These are phyloP conservation scores for Dacryopinax primogenitus DNA, from an alignment of 768 basidiomycete species.

Conservation along the genomic window DNA sequence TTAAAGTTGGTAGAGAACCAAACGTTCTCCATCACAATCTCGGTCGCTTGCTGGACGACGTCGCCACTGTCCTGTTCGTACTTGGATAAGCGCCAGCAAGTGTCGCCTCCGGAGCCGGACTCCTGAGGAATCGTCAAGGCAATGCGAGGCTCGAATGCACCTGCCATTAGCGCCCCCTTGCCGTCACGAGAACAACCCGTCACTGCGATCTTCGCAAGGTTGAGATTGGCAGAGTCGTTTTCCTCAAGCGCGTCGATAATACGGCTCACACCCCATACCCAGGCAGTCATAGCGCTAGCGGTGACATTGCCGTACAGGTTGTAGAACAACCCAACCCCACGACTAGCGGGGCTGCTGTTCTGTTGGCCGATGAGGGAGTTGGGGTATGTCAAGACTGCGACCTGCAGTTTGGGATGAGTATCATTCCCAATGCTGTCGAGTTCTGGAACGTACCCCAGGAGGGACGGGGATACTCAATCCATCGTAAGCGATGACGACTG, in stretches of 20 bases:
- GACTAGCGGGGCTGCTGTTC: slow-evolving; percentile 29
- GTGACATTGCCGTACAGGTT: slow-evolving; percentile 40
- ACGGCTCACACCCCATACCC: slow-evolving; percentile 49
- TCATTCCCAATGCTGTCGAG: slow-evolving; percentile 29
- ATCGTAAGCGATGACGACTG: slow-evolving; percentile 42
- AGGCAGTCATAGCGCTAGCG: slow-evolving; percentile 45
- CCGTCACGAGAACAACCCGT: slow-evolving; percentile 51
- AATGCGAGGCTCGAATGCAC: slow-evolving; percentile 47
- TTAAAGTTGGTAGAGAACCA: slow-evolving; percentile 46
- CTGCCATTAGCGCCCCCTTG: slow-evolving; percentile 47
- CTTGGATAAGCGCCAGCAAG: slow-evolving; percentile 49
- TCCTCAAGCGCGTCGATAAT: slow-evolving; percentile 48
- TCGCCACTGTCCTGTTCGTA: slow-evolving; percentile 35
- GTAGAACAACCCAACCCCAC: slow-evolving; percentile 47
- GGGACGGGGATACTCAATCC: slow-evolving; percentile 31
- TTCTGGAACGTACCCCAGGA: slow-evolving; percentile 32
- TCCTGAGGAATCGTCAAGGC: slow-evolving; percentile 51
- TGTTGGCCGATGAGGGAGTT: slow-evolving; percentile 36
- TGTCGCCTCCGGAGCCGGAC: slow-evolving; percentile 47
- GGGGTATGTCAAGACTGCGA: slow-evolving; percentile 10
- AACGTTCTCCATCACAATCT: slow-evolving; percentile 50
- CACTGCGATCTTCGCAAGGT: slow-evolving; percentile 39
- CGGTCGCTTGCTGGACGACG: slow-evolving; percentile 40
- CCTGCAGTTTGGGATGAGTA: slow-evolving; percentile 32
- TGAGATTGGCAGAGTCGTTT: slow-evolving; percentile 36